Evolutionary conservation across 2,329 filamentous ascomycete species (phyloP), one percentile per base, ranked within the genome.

Genomic region (Lasiodiplodia sp.): DNA sequence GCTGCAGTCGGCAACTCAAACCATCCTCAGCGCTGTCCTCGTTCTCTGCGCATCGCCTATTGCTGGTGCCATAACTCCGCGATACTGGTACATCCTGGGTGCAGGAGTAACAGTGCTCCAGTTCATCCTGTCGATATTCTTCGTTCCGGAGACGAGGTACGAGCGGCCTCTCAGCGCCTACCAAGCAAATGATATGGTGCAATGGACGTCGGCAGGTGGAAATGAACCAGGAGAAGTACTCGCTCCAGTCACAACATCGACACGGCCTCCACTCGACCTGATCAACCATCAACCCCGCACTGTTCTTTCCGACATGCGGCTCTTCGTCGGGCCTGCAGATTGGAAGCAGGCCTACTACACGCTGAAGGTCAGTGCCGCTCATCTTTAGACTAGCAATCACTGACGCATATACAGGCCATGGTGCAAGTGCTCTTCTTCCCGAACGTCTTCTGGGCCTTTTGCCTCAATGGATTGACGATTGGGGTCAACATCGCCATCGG

Each of bases 121-220:
- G 4, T 74, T 81, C 2, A 18, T 83, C 16, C 60, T 80, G 1
- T 78, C 79, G 1, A 69, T 83, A 14, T 75, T 82, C 69, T 78
- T 80, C 40, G 75, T 84, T 0, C 82, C 82, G 0, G 82, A 84
- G 72, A 82, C 80, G 1, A 79, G 80, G 62, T 84, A 84, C 66
- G 70, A 78, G 38, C 78, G 81, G 0, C 72, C 78, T 1, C 70
- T 80, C 0, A 71, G 72, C 1, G 76, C 82, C 0, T 83, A 81
- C 62, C 62, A 55, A 40, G 62, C 31, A n/a, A 58, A 58, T 16
- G 56, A 58, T 18, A 25, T 44, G 34, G 73, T 72, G 7, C 71
- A 73, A 49, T 73, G 70, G 21, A 66, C 71, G 1, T 58, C 52
- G 3, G 66, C 69, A 38, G 69, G 71, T 16, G 69, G 69, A 7